Evolutionary conservation across 768 basidiomycete species (phyloP), one percentile per base, ranked within the genome.

Genomic region (Suillus brevipes): DNA sequence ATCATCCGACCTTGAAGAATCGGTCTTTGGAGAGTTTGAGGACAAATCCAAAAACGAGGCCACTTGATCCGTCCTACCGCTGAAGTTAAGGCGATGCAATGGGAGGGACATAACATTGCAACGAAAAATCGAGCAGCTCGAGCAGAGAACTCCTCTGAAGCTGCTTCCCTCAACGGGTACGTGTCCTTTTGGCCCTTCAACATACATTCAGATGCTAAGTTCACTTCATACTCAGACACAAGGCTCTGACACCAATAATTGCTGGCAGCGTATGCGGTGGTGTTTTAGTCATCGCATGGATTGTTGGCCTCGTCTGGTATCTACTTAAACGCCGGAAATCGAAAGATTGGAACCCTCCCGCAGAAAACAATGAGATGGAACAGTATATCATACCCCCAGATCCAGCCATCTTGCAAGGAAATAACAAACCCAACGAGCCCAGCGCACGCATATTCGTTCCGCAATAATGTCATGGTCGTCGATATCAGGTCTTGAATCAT

Each of bases 311-410:
- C 74, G 72, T 79, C 40, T 79, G 86, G 66, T 88, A 87, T 76
- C 84, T 87, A 75, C 72, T 78, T 68, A 87, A 85, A 72, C 80
- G 85, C 31, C 81, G 77, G 66, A 80, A 78, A 61, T 80, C 77
- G 9, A 77, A 78, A n/a, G 85, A 85, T 38, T 80, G 79, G 69
- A 75, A 78, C 4, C 71, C 80, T 63, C 80, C 82, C 20, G 72
- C 77, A 62, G 72, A 71, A 14, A 82, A 80, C 70, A 76, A 78
- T 63, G 68, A 78, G 62, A 73, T 77, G 61, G 82, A 84, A 68
- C 81, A 77, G 56, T 77, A 86, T 62, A 78, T 88, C 60, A 85
- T 88, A 23, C 87, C 87, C 23, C 87, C 87, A 1, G 88, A 89
- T 73, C 87, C 88, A n/a, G 88, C 87, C 47, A 79, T 89, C 37